Evolutionary conservation across 2,329 filamentous ascomycete species (phyloP), one percentile per base, ranked within the genome.

Genomic region (Alternaria alternata): DNA sequence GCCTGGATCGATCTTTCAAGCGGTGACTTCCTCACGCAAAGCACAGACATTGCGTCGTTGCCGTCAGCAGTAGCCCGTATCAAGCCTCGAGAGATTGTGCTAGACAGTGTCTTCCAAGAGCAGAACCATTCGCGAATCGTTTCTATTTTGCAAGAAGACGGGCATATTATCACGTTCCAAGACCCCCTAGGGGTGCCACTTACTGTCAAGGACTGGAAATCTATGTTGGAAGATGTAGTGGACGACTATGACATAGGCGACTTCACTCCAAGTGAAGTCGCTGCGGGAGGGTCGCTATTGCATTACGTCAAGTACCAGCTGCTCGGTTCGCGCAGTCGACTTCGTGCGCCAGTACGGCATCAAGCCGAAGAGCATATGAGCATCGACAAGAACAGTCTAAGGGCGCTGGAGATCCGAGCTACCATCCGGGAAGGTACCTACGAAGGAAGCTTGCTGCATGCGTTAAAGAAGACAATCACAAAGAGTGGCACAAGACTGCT

Each of bases 1-100:
- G 92, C 95, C 41, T 99, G 95, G 95, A 83, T 98, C 47, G 95
- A 99, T 78, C 81, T 98, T 26, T 97, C 95, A 8, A 99, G 95
- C 3, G 95, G 95, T 14, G 91, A 94, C 70, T 99, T 99, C 79
- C 93, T 89, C 72, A 97, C 93, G 0, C 93, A 98, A 74, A 83
- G 83, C 18, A 89, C 91, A 0, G 89, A 89, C 20, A 79, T 94
- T 7, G 82, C 86, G 51, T 88, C 89, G 55, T 81, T 99, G 5
- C 85, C 91, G n/a, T 93, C 94, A 9, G 88, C 91, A 20, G 83
- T 98, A 51, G 91, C 94, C 28, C 89, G 94, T 26, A 90, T 98
- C 64, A 88, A 88, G 18, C 93, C 95, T 1, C 86, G 90, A 44
- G 95, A 99, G 76, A 89, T 98, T 51, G 86, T 99, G 3, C 82